Evolutionary conservation across 306 rosid genomes (phyloP).

Genomic region (Dryas alaskensis): DNA sequence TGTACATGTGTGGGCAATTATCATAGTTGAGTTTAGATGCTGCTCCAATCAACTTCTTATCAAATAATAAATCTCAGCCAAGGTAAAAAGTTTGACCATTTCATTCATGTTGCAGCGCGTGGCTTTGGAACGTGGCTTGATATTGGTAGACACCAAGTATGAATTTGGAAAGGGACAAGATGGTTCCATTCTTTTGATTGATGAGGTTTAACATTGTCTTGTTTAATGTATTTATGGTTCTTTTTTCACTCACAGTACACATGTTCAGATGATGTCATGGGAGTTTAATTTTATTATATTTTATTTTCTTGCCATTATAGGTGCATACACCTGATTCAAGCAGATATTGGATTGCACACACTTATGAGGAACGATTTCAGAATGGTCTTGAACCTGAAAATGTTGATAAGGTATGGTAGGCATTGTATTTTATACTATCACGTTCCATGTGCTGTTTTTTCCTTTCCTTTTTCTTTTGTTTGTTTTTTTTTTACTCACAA

Average conservation of each 20-base stretch:
- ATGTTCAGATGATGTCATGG: slow-evolving; percentile 14
- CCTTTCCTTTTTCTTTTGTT: no score
- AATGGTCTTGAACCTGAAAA: slow-evolving; percentile 88
- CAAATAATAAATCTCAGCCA: background rate
- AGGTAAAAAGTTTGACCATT: background rate
- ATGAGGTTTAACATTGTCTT: slow-evolving; percentile 56
- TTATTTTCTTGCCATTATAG: slow-evolving; percentile 35
- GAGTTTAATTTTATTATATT: slow-evolving; percentile 9
- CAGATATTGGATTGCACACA: slow-evolving; percentile 91
- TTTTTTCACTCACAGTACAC: background rate
- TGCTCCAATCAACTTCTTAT: background rate
- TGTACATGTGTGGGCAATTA: background rate
- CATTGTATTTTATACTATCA: slow-evolving; percentile 11
- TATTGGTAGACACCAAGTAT: slow-evolving; percentile 91
- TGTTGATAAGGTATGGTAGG: slow-evolving; percentile 70
- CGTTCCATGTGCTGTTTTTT: background rate
- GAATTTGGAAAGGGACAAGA: slow-evolving; percentile 92
- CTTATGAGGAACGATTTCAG: slow-evolving; percentile 69
- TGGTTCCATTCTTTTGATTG: slow-evolving; percentile 80
- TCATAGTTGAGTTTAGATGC: background rate
- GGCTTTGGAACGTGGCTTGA: slow-evolving; percentile 89
- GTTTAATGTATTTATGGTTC: slow-evolving; percentile 7
- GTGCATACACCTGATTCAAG: slow-evolving; percentile 99
- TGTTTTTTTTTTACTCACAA: background rate
- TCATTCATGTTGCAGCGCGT: slow-evolving; percentile 54